Base-by-base conservation (phyloP, 345 rosid species). In the Mangifera indica region DNA sequence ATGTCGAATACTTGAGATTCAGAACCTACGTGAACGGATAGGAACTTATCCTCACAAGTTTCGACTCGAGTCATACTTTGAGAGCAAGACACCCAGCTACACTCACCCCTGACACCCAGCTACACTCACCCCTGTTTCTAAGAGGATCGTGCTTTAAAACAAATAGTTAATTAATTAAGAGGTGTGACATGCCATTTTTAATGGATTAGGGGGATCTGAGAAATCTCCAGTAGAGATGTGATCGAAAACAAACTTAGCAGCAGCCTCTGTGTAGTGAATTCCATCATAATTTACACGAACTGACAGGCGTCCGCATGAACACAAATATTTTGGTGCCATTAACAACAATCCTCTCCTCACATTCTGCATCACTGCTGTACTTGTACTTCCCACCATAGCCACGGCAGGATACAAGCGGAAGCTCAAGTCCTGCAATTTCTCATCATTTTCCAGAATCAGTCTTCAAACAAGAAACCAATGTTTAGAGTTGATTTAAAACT, bases 251-350 rank as follows among this genome's bases (percentile, higher is more conserved):
- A 79, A 75, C 54, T 73, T 71, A 49, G 70, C 77, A 20, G 86
- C 84, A 2, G 81, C 86, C 40, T 85, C 81, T 2, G 86, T 81
- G 42, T 67, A 79, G 60, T 83, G 85, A 65, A 63, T 9, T 56
- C 85, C 85, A 54, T 81, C 84, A 85, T 84, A 84, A 55, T n/a
- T 65, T 0, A 79, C 82, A 10, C 81, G 75, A 56, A 18, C 74
- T 0, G 73, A 76, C 0, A 85, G 85, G 1, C 40, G 13, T 5
- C 81, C 76, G 42, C 88, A 81, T 17, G 81, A 49, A 8, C 81
- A 80, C 79, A 5, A 40, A 37, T 15, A 74, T 45, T 14, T 74
- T 0, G 4, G 40, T 67, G 3, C 83, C 83, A 70, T 81, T 77
- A 7, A 69, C 73, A 21, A 32, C 10, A 5, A 60, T 53, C 12